phyloP scores from a whole-genome alignment of 148 eudicot genomes.

The Persicaria tinctoria region DNA sequence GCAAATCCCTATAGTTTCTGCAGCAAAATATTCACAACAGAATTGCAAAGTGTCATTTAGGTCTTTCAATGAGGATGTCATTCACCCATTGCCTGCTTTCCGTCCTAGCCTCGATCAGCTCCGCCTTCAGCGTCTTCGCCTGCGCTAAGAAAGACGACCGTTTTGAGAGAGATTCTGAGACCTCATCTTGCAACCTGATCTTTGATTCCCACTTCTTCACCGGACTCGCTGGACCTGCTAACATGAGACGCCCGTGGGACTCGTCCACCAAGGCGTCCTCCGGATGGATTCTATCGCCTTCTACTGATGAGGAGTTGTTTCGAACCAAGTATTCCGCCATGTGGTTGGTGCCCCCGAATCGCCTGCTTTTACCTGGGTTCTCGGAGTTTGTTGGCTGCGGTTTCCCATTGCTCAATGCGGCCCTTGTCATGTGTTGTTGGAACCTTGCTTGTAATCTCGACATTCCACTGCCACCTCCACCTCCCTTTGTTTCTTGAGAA shows the following conservation, averaged over 20 bases:
- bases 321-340: conserved; percentile 21
- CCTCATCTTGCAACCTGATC: conserved; percentile 30
- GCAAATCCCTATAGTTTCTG: too few species aligned
- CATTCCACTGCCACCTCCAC: neutral
- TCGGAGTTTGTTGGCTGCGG: conserved; percentile 11
- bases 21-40: too few species aligned
- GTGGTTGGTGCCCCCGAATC: conserved; percentile 17
- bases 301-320: conserved; percentile 40
- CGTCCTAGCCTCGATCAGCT: conserved; percentile 79
- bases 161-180: conserved; percentile 34
- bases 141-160: conserved; percentile 26
- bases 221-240: conserved; percentile 43
- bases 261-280: conserved; percentile 27
- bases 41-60: too few species aligned
- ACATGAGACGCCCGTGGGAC: conserved; percentile 27
- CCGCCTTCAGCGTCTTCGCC: conserved; percentile 66
- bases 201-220: conserved; percentile 60
- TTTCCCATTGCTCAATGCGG: conserved; percentile 18
- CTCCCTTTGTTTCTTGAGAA: neutral
- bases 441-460: conserved; percentile 37
- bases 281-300: conserved; percentile 31
- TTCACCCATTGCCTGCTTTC: conserved; percentile 32
- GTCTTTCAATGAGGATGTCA: conserved; percentile 27
- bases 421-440: conserved; percentile 31
- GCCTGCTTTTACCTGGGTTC: conserved; percentile 14